These are phyloP conservation scores for Saccharomyces pastorianus DNA, from an alignment of 1,139 yeast species.

Conservation along the genomic window DNA sequence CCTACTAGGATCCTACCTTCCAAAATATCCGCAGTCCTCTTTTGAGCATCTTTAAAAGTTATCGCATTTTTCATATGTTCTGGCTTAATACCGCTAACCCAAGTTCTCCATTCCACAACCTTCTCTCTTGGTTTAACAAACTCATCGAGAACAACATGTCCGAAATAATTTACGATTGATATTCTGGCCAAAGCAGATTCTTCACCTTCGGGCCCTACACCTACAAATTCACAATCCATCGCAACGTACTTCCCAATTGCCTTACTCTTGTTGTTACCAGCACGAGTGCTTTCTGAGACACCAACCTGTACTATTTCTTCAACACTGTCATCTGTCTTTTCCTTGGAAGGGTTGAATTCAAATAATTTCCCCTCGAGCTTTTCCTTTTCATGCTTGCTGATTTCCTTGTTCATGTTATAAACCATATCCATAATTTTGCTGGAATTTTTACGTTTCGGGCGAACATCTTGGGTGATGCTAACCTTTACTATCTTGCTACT, in stretches of 20 bases:
- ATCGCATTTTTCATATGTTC: conserved; percentile 60
- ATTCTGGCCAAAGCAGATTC: conserved; percentile 77
- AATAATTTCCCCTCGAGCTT: conserved; percentile 22
- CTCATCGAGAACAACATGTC: conserved; percentile 59
- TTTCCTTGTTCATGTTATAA: conserved; percentile 26
- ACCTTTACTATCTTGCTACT: neutral
- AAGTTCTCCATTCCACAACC: conserved; percentile 88
- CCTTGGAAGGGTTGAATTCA: conserved; percentile 11
- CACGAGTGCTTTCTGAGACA: conserved; percentile 4
- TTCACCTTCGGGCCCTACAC: conserved; percentile 67
- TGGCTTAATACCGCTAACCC: conserved; percentile 86
- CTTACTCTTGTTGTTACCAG: conserved; percentile 17
- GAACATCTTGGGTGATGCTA: neutral
- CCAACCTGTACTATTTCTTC: conserved; percentile 3
- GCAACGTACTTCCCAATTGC: conserved; percentile 68
- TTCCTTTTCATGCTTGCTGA: conserved; percentile 17
- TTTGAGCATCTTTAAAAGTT: conserved; percentile 58
- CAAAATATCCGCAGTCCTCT: conserved; percentile 43
- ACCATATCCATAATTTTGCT: conserved; percentile 29
- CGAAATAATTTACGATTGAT: conserved; percentile 76
- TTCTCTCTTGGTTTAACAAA: conserved; percentile 67
- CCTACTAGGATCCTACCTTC: conserved; percentile 61
- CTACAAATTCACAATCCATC: conserved; percentile 92
- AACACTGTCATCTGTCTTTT: neutral
- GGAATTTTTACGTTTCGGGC: neutral